Percentiles rank a stretch among this genome's conserved stretches.
Conservation (phyloP, 192 early-diverging fungal genomes). For the Rhizoclosmatium globosum region DNA sequence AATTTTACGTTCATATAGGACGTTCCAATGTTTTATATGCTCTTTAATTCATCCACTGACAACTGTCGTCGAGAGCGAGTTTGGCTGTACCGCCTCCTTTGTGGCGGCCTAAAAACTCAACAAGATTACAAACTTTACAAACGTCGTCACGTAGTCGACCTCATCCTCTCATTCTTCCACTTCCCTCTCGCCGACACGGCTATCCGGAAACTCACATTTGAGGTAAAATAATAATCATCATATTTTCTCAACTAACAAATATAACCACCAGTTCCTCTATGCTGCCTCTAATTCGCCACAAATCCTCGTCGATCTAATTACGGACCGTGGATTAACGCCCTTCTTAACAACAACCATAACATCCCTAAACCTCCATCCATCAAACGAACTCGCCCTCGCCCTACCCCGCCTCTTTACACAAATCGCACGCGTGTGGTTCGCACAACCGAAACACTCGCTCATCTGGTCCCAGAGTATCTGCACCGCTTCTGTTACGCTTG, state of each 20-base stretch:
- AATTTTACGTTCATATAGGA: conserved; percentile 51
- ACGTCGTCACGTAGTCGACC: conserved; percentile 75
- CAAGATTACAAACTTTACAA: conserved; percentile 75
- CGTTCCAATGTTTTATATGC: conserved; percentile 82
- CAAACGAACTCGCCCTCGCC: conserved; percentile 29
- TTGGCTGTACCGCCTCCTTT: conserved; percentile 77
- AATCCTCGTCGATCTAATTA: conserved; percentile 64
- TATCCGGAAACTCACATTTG: conserved; percentile 41
- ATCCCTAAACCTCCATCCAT: conserved; percentile 33
- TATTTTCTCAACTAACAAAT: conserved; percentile 7
- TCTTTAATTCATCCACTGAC: conserved; percentile 75
- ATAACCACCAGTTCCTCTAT: conserved; percentile 56
- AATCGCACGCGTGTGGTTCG: conserved; percentile 22
- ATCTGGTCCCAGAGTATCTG: too few relatives aligned
- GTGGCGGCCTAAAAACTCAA: conserved; percentile 59
- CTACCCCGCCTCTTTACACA: conserved; percentile 31
- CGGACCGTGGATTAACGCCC: conserved; percentile 64
- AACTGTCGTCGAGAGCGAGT: conserved; percentile 72
- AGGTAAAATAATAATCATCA: conserved; percentile 1
- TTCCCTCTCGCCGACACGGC: conserved; percentile 71
- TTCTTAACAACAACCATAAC: conserved; percentile 56
- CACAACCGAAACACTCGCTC: too few relatives aligned
- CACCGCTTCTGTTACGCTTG: too few relatives aligned
- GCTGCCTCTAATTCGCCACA: conserved; percentile 61
- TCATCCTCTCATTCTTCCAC: conserved; percentile 71